Percentiles rank a stretch among this genome's conserved stretches.
Conservation (phyloP, 2,329 filamentous ascomycete genomes). For the Cyphellophora europaea region DNA sequence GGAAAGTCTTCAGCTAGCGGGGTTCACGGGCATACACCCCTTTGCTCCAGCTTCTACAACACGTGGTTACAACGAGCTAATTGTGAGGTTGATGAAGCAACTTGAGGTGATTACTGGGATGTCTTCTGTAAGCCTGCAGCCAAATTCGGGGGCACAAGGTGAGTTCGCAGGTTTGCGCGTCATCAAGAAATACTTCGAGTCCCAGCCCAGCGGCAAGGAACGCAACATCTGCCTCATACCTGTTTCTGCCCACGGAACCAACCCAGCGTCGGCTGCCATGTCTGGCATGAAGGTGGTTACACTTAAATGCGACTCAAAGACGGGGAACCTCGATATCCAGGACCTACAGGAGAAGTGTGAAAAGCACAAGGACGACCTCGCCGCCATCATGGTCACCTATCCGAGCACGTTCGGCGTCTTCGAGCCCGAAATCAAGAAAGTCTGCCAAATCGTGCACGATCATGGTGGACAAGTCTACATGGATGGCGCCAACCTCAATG, state of each 20-base stretch:
- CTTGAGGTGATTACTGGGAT: constrained; percentile 80
- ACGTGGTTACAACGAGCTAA: constrained; percentile 60
- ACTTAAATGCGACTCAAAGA: constrained; percentile 79
- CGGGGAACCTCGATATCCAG: constrained; percentile 78
- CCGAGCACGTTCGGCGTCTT: constrained; percentile 93
- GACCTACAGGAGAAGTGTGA: constrained; percentile 84
- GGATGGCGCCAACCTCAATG: constrained; percentile 98
- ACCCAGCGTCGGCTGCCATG: constrained; percentile 92
- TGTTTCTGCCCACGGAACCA: constrained; percentile 90
- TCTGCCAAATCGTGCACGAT: constrained; percentile 74
- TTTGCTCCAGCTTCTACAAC: constrained; percentile 58
- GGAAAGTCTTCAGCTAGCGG: constrained; percentile 69
- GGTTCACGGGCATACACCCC: constrained; percentile 73
- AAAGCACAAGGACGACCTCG: constrained; percentile 76
- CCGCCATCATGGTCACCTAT: constrained; percentile 94
- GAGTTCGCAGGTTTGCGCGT: constrained; percentile 85
- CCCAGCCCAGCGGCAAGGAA: constrained; percentile 53
- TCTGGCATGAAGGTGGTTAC: constrained; percentile 89
- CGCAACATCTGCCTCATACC: constrained; percentile 91
- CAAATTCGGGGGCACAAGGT: constrained; percentile 91
- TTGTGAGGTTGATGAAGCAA: constrained; percentile 64
- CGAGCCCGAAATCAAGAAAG: constrained; percentile 78
- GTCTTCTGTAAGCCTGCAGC: constrained; percentile 79
- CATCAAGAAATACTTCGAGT: constrained; percentile 75
- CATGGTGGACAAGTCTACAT: constrained; percentile 94